Evolutionary conservation across 2,329 filamentous ascomycete species (phyloP), one percentile per base, ranked within the genome.

Genomic region (Aspergillus sp.): DNA sequence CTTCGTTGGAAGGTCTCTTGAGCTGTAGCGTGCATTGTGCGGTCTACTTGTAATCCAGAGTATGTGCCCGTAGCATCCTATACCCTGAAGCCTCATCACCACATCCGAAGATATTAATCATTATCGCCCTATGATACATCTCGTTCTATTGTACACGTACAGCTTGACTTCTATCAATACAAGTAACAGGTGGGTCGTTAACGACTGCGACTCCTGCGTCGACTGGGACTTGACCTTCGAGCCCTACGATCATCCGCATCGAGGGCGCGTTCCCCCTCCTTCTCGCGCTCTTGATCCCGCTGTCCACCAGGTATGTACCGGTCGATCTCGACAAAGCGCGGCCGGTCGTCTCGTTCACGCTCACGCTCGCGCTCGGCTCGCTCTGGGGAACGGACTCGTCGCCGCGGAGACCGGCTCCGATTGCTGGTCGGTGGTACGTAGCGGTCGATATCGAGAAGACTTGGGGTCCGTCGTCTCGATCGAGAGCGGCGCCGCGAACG

Each of bases 301-400:
- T 67, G 67, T 16, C 67, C 70, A 14, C 64, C 68, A 42, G 76
- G 76, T 19, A 77, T 69, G 55, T 78, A 78, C 20, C 76, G 70
- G 58, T 78, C 75, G 56, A 76, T 74, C 23, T 74, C 71, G 6
- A 66, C 60, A 49, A 71, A 65, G 16, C 71, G 61, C 5, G 62
- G 47, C 50, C 67, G 64, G 9, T 69, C 64, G 6, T 29, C 55
- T 46, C 44, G 45, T 14, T 67, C 34, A 10, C 34, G 34, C 34
- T 38, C 34, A 42, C 43, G 50, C 14, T 67, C 66, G 17, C 68
- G 63, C 25, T 72, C 71, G 14, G 66, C 57, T 6, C 68, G 63
- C 9, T 73, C 72, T 16, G 68, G 65, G 6, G 71, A 72, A 19
- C 71, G 65, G 3, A 68, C 58, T 25, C 73, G 67, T 20, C 72